Evolutionary conservation across 2,329 filamentous ascomycete species (phyloP).

Genomic region (Phaeoacremonium minimum): DNA sequence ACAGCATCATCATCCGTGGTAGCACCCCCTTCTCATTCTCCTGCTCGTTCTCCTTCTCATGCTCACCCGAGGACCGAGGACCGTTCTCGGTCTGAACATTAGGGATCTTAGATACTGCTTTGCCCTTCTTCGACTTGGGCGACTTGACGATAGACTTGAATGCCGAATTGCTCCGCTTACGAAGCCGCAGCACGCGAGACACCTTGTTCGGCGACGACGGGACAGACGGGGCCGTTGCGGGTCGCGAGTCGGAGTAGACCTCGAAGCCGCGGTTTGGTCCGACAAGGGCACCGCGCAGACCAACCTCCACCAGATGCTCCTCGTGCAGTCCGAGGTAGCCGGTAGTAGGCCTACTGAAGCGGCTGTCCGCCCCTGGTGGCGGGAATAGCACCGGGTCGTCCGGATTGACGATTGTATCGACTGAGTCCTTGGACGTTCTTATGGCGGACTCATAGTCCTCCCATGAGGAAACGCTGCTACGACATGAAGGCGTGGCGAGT

Average conservation of each 20-base stretch:
- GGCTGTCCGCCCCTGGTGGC: conserved; percentile 1
- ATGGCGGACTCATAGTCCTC: conserved; percentile 11
- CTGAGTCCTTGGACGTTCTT: conserved; percentile 6
- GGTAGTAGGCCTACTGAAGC: conserved; percentile 18
- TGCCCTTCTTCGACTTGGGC: conserved; percentile 7
- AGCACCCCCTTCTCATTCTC: conserved; percentile 10
- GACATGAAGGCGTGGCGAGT: conserved; percentile 1
- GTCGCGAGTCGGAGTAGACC: conserved; percentile 9
- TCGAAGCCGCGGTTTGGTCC: conserved; percentile 16
- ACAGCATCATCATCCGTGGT: conserved; percentile 20
- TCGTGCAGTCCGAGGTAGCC: conserved; percentile 24
- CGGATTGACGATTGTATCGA: conserved; percentile 6
- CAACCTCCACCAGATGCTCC: conserved; percentile 16
- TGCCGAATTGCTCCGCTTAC: conserved; percentile 6
- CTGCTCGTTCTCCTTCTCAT: background rate
- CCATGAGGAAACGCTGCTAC: conserved; percentile 9
- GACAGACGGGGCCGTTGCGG: background rate
- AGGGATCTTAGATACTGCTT: conserved; percentile 2
- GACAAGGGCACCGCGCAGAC: conserved; percentile 21
- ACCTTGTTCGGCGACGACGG: background rate
- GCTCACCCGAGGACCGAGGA: conserved; percentile 1
- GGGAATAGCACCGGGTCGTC: background rate
- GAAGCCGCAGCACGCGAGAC: conserved; percentile 2
- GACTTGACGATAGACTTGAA: conserved; percentile 4
- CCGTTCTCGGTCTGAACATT: conserved; percentile 1